Conservation (phyloP, 1,284 basidiomycete species). For the Leccinum pallidistipes region DNA sequence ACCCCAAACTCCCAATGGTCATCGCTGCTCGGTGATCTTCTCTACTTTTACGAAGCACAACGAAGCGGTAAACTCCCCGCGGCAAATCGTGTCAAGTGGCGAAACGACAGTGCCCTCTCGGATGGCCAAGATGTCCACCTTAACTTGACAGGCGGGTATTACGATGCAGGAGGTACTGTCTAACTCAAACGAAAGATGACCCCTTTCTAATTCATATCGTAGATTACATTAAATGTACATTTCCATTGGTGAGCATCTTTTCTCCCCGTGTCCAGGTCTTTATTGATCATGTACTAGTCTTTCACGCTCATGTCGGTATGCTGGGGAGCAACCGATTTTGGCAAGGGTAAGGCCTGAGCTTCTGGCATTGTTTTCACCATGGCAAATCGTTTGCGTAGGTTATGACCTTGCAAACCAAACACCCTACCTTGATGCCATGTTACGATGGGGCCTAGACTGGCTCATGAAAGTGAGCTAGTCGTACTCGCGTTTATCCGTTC, state of each 20-base stretch:
- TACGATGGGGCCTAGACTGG: slow-evolving; percentile 92
- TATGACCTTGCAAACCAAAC: slow-evolving; percentile 86
- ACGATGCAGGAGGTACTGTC: slow-evolving; percentile 80
- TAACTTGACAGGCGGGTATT: slow-evolving; percentile 86
- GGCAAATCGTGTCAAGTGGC: slow-evolving; percentile 80
- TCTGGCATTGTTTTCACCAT: not conserved
- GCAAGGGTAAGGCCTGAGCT: slow-evolving; percentile 50
- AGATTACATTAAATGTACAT: slow-evolving; percentile 90
- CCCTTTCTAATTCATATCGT: slow-evolving; percentile 5
- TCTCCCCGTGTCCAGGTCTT: not conserved
- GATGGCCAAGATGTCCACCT: slow-evolving; percentile 78
- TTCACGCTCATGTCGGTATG: slow-evolving; percentile 82
- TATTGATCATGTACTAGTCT: slow-evolving; percentile 42
- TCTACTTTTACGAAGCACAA: slow-evolving; percentile 93
- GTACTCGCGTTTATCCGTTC: not conserved
- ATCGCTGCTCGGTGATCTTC: slow-evolving; percentile 71
- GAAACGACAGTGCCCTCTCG: slow-evolving; percentile 75
- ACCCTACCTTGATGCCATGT: slow-evolving; percentile 82
- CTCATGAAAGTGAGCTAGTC: slow-evolving; percentile 67
- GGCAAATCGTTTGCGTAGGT: slow-evolving; percentile 41
- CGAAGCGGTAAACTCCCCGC: slow-evolving; percentile 74
- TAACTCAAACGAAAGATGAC: not conserved
- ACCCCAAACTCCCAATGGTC: slow-evolving; percentile 78
- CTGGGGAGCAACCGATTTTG: slow-evolving; percentile 86
- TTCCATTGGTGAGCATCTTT: slow-evolving; percentile 57